A percentile compares a stretch with the other conserved stretches of the same genome.
Conservation (phyloP, 1,284 basidiomycete genomes). For the Coriolopsis trogii region DNA sequence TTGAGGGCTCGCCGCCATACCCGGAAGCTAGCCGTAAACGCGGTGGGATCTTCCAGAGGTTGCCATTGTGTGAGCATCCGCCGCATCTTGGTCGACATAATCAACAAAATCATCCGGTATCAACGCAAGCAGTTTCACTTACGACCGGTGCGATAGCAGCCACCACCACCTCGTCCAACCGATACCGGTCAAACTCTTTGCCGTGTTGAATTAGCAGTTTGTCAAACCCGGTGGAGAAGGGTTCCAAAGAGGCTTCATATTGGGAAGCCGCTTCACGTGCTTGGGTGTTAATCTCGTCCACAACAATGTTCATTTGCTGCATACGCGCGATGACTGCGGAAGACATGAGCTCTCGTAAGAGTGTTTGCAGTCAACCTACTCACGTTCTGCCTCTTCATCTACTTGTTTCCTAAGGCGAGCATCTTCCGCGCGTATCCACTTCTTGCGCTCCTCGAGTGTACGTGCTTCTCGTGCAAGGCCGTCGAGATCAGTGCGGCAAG, state of each 20-base stretch:
- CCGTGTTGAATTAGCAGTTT: conserved; percentile 73
- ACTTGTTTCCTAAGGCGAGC: conserved; percentile 67
- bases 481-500: conserved; percentile 82
- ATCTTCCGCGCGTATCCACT: conserved; percentile 76
- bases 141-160: conserved; percentile 85
- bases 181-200: conserved; percentile 78
- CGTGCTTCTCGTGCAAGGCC: conserved; percentile 90
- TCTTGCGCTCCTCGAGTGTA: conserved; percentile 77
- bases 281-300: conserved; percentile 67
- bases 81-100: conserved; percentile 46
- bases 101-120: not conserved
- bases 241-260: conserved; percentile 71
- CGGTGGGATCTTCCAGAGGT: conserved; percentile 69
- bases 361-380: conserved; percentile 32
- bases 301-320: conserved; percentile 73
- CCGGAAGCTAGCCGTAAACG: conserved; percentile 65
- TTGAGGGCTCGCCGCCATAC: conserved; percentile 72
- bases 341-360: conserved; percentile 11
- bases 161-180: conserved; percentile 90
- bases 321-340: conserved; percentile 72
- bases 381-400: conserved; percentile 75
- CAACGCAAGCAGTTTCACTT: conserved; percentile 33
- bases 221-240: conserved; percentile 73
- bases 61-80: conserved; percentile 71
- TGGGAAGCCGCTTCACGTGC: conserved; percentile 63